Conservation (phyloP, 192 early-diverging fungal species). For the Entophlyctis luteolus region DNA sequence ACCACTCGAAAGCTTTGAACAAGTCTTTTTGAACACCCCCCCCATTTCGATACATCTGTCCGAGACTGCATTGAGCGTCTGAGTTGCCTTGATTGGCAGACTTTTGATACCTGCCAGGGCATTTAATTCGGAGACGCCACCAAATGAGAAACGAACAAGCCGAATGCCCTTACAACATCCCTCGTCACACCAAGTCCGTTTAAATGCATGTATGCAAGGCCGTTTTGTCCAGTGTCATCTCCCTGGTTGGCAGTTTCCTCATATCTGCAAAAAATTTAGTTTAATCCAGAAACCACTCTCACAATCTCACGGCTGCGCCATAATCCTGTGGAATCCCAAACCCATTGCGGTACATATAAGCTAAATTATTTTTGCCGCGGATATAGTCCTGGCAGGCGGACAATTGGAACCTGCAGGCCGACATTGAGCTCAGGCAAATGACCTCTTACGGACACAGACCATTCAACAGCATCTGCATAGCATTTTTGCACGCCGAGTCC, state of each 20-base stretch:
- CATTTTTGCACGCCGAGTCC: conserved; percentile 23
- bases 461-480: conserved; percentile 2
- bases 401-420: conserved; percentile 11
- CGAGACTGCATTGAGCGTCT: conserved; percentile 19
- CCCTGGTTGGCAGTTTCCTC: not conserved
- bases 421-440: not conserved
- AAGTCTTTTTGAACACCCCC: conserved; percentile 15
- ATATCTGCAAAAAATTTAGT: no score
- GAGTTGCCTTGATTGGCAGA: conserved; percentile 31
- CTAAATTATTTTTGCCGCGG: conserved; percentile 22
- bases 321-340: conserved; percentile 21
- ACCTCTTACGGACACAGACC: not conserved
- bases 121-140: not conserved
- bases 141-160: not conserved
- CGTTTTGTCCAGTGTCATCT: not conserved
- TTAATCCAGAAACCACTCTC: no score
- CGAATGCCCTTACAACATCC: conserved; percentile 4
- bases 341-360: conserved; percentile 26
- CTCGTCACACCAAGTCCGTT: not conserved
- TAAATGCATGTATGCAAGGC: not conserved
- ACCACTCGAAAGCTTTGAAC: conserved; percentile 28
- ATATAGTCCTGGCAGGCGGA: conserved; percentile 30
- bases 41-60: conserved; percentile 30
- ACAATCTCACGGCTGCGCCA: not conserved
- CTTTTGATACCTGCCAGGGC: conserved; percentile 11